Evolutionary conservation across 2,329 filamentous ascomycete genomes (phyloP), one percentile per base, ranked within the genome.

Genomic region (Colletotrichum chrysophilum): DNA sequence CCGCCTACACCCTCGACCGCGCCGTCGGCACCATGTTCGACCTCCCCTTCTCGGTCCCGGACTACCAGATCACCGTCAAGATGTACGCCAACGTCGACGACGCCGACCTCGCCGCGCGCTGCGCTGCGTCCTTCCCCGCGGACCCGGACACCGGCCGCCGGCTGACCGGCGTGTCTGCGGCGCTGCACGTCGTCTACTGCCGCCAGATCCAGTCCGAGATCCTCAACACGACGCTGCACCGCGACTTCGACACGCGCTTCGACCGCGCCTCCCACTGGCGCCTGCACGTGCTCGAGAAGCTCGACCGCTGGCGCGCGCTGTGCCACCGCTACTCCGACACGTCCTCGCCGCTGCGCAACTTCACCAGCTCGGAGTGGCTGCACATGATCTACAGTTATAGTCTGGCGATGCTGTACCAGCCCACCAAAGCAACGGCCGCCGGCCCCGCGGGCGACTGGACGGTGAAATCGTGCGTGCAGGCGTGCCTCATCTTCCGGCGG

Each of bases 351-450:
- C 43, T 52, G 5, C 79, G 78, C 32, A 77, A 75, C n/a, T 78
- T 79, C 60, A 76, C 78, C 1, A 80, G 78, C 28, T 61, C 78
- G 10, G 70, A 80, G 32, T 83, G 81, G 80, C 79, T 82, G 30
- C 77, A 78, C 32, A 81, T 82, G 80, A 81, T 83, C 24, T 82
- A 83, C 67, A 78, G 81, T 64, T 83, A 82, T 74, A 78, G 75
- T 52, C 69, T 82, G 3, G 76, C 80, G 3, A 81, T 79, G 67
- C 77, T 82, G 8, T 81, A 82, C 61, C 80, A 79, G 3, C 81
- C 80, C 0, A 81, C 79, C 4, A 79, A 78, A 30, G 58, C 76
- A 16, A 79, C 61, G 16, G 78, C 79, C 0, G 30, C 76, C 1
- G 81, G 79, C 1, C 66, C 79, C 8, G 78, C 81, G 3, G 80